phyloP scores from a whole-genome alignment of 305 asterid genomes.

The Rubia tinctorum region DNA sequence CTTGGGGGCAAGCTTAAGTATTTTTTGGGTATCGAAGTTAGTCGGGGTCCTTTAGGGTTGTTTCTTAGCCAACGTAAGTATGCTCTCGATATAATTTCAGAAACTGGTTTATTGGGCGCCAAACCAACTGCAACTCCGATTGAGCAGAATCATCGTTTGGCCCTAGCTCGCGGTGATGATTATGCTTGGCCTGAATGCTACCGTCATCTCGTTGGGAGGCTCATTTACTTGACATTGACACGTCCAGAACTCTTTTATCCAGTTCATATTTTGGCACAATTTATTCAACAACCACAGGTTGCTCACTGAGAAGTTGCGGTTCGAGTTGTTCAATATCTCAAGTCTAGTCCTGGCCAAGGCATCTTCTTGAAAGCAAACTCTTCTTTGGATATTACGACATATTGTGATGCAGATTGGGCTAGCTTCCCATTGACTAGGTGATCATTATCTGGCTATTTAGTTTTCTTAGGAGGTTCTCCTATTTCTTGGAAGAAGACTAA shows the following conservation, averaged over 20 bases:
- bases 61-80: not conserved
- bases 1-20: not conserved
- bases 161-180: not conserved
- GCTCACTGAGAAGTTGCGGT: not conserved
- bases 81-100: not conserved
- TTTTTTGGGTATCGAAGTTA: not conserved
- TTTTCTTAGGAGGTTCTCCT: not conserved
- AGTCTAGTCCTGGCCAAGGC: not conserved
- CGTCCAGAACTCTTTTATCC: not conserved
- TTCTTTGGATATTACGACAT: not conserved
- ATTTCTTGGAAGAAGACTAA: not conserved
- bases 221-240: not conserved
- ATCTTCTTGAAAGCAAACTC: not conserved
- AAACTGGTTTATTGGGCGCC: not conserved
- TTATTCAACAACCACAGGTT: not conserved
- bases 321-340: not conserved
- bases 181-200: not conserved
- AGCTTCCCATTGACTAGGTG: not conserved
- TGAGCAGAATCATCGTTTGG: not conserved
- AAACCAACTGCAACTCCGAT: not conserved
- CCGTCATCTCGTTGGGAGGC: not conserved
- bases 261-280: not conserved
- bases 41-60: not conserved
- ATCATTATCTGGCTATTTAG: not conserved
- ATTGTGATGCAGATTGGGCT: not conserved